Evolutionary conservation across 139 green algal genomes (phyloP), one percentile per base, ranked within the genome.

Genomic region (Chlorella sp.): DNA sequence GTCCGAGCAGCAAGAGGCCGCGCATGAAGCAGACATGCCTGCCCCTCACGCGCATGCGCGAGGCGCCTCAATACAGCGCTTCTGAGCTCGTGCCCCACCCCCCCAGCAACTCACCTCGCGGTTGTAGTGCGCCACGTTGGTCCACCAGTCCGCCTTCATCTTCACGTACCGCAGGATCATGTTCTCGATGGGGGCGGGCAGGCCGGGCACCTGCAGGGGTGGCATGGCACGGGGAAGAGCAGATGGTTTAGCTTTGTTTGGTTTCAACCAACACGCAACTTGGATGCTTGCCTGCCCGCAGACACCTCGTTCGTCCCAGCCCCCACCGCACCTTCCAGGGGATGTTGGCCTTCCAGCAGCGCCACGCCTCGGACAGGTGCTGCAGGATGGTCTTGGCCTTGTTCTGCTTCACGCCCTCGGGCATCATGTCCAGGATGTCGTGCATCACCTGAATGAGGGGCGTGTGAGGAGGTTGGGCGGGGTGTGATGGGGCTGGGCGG

Each of bases 81-180:
- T n/a, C n/a, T n/a, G n/a, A n/a, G 46, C 46, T 54, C 8, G 7
- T 11, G 7, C 46, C 8, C 8, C 46, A 54, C 8, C 8, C 46
- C 7, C 46, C 46, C 46, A 54, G 8, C 46, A 54, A 54, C 46
- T 54, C 51, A 60, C 51, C 51, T 99, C 97, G 60, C 97, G 90
- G 92, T 99, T 99, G 93, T 99, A 99, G 91, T 99, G 97, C 60
- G 97, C 97, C 80, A 99, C 97, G 84, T 99, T 98, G 72, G 97
- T 99, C 97, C 97, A 99, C 97, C 97, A 99, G 92, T 99, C 97
- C 3, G 96, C 97, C 94, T 99, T 99, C 85, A 96, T 95, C 94
- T 99, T 99, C 36, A 99, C 97, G 87, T 99, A 99, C 64, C 97
- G 93, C 89, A 99, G 86, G 88, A 99, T 99, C 97, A 99, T 99